These are phyloP conservation scores for Xylaria digitata DNA, from an alignment of 2,329 filamentous ascomycete genomes.

Conservation along the genomic window DNA sequence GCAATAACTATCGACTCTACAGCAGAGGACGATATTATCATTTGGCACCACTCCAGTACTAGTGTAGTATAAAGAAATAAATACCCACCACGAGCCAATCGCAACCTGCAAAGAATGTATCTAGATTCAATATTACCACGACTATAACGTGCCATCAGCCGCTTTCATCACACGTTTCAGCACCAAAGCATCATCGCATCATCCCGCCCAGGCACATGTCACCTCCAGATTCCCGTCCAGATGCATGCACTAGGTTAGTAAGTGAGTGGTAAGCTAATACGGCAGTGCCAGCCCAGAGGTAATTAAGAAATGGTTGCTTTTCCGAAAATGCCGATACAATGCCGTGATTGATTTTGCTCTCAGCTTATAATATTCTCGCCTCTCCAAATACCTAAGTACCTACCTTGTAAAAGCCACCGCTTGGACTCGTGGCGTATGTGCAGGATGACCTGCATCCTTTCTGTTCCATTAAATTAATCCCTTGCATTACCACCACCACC, in stretches of 20 bases:
- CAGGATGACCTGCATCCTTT: slow-evolving; percentile 16
- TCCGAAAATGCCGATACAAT: slow-evolving; percentile 12
- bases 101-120: neutral
- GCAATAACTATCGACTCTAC: no score
- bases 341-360: neutral
- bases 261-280: neutral
- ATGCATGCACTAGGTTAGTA: neutral
- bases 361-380: slow-evolving; percentile 5
- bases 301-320: slow-evolving; percentile 17
- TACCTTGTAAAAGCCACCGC: neutral
- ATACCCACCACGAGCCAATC: slow-evolving; percentile 5
- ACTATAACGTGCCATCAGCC: slow-evolving; percentile 16
- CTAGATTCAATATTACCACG: slow-evolving; percentile 8
- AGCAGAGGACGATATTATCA: no score
- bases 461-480: slow-evolving; percentile 26
- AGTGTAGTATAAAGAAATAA: neutral
- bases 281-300: neutral
- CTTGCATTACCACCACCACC: slow-evolving; percentile 14
- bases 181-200: neutral
- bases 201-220: neutral
- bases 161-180: neutral
- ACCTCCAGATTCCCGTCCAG: neutral
- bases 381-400: no score
- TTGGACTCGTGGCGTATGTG: slow-evolving; percentile 17
- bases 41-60: neutral